A percentile compares a stretch with the other conserved stretches of the same genome.
Conservation (phyloP, 1,284 basidiomycete genomes). For the Leccinum solheimii region DNA sequence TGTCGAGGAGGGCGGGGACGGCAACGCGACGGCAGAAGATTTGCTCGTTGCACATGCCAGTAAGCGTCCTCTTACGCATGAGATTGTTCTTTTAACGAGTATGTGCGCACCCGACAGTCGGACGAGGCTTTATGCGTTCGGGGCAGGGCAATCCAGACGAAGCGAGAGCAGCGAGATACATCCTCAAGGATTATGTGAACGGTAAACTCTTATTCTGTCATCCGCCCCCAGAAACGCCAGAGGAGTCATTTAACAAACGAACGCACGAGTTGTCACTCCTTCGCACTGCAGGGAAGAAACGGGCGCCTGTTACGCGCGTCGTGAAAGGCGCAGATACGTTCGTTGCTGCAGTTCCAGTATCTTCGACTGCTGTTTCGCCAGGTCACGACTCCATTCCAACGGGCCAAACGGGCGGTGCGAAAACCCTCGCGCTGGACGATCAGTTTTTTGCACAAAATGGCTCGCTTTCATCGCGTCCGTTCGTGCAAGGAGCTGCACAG, state of each 20-base stretch:
- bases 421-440: conserved; percentile 73
- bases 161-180: conserved; percentile 87
- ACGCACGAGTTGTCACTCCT: conserved; percentile 66
- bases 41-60: conserved; percentile 89
- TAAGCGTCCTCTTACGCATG: conserved; percentile 45
- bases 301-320: conserved; percentile 83
- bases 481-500: conserved; percentile 61
- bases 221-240: conserved; percentile 73
- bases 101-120: conserved; percentile 54
- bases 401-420: conserved; percentile 43
- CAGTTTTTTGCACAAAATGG: conserved; percentile 76
- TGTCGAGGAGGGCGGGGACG: conserved; percentile 86
- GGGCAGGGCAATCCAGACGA: conserved; percentile 98
- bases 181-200: conserved; percentile 98
- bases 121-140: conserved; percentile 89
- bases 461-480: conserved; percentile 57
- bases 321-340: conserved; percentile 82
- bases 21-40: conserved; percentile 77
- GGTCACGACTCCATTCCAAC: conserved; percentile 21
- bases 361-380: conserved; percentile 22
- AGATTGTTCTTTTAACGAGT: conserved; percentile 10
- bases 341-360: conserved; percentile 38
- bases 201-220: conserved; percentile 92
- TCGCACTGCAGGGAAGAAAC: conserved; percentile 71
- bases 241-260: conserved; percentile 77